A percentile compares a stretch with the other conserved stretches of the same genome.
phyloP scores from a whole-genome alignment of 441 rosid genomes.

The Populus hybrid region DNA sequence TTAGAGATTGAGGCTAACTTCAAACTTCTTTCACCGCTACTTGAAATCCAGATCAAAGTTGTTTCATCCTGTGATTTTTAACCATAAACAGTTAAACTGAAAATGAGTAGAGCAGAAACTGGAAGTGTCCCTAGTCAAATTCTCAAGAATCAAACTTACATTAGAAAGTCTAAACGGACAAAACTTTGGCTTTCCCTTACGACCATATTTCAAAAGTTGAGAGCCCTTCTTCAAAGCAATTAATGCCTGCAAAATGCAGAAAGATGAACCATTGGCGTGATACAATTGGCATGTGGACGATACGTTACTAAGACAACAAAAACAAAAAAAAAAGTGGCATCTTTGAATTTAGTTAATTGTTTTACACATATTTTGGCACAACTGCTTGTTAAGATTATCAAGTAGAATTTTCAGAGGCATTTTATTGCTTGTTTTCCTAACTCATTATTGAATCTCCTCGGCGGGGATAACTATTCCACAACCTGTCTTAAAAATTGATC shows the following conservation, averaged over 20 bases:
- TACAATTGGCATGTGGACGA: neutral
- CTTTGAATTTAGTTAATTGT: neutral
- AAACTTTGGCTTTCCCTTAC: slow-evolving; percentile 96
- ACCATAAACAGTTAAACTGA: neutral
- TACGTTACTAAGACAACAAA: neutral
- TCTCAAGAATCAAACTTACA: slow-evolving; percentile 47
- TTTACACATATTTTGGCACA: neutral
- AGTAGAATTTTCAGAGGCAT: neutral
- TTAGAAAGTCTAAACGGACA: slow-evolving; percentile 85
- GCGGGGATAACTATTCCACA: neutral
- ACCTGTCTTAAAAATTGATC: neutral
- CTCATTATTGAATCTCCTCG: neutral
- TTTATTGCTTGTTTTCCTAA: neutral
- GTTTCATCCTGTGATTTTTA: slow-evolving; percentile 72
- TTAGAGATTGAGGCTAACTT: slow-evolving; percentile 77
- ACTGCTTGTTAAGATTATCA: neutral
- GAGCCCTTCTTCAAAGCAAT: slow-evolving; percentile 89
- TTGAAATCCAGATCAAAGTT: slow-evolving; percentile 87
- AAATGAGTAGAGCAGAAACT: slow-evolving; percentile 1
- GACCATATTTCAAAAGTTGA: slow-evolving; percentile 93
- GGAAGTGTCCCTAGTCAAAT: slow-evolving; percentile 11
- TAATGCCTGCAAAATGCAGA: slow-evolving; percentile 56
- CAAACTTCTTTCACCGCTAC: slow-evolving; percentile 78
- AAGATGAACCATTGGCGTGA: neutral
- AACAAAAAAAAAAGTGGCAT: neutral